Evolutionary conservation across 2,329 filamentous ascomycete species (phyloP), one percentile per base, ranked within the genome.

Genomic region (Aspergillus puulaauensis): DNA sequence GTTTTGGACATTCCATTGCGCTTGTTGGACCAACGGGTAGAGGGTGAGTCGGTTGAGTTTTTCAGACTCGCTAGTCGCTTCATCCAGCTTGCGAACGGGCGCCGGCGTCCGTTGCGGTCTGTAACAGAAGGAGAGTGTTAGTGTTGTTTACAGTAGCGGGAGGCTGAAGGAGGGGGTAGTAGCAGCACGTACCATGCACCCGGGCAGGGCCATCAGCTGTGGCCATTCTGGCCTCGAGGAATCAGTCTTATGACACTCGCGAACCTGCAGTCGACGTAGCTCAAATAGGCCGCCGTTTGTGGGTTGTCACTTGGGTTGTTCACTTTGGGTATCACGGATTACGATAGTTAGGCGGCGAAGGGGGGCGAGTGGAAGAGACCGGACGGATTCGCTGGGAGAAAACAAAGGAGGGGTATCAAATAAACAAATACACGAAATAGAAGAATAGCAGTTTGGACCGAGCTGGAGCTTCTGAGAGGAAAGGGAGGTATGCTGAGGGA

Each of bases 51-150:
- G 33, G 87, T 89, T 4, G 87, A 87, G 56, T 79, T 82, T 75
- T 96, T 97, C 77, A 96, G 88, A 73, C 89, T 93, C 61, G 92
- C 88, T 57, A 98, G 85, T 70, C 93, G 93, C 82, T 93, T 96
- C 81, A 99, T 91, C 90, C 93, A 96, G 65, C 88, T 90, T 47
- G 93, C 86, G 72, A 98, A 98, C 23, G 93, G 93, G 63, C 90
- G 87, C 67, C 92, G 88, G 64, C 91, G 89, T 67, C 84, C 84
- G 70, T 87, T 82, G 65, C 86, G 85, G 74, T 92, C 89, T 92
- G 14, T n/a, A 27, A 15, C 14, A 27, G 23, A 24, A 76, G 66
- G 61, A 76, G 58, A 59, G 48, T 33, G 37, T 47, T 17, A 31
- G 43, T 59, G 37, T 61, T 57, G 37, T 43, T 62, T 21, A 19